phyloP scores from a whole-genome alignment of 2,329 filamentous ascomycete species.

The Trichoderma simmonsii region DNA sequence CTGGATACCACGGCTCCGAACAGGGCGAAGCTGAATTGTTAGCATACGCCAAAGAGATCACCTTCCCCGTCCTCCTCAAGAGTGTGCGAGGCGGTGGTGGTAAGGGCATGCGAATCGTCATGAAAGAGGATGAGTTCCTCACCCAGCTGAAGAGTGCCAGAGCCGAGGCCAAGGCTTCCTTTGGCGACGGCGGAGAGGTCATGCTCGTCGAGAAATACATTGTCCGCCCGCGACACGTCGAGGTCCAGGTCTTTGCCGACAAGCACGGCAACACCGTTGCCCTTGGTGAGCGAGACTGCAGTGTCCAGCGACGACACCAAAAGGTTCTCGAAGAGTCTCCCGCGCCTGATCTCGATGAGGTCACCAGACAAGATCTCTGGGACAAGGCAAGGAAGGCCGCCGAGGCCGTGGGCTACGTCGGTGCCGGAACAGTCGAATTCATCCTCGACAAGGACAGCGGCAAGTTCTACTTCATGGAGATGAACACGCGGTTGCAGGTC shows the following conservation, averaged over 20 bases:
- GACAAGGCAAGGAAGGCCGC: slow-evolving; percentile 63
- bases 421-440: slow-evolving; percentile 86
- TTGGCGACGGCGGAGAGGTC: slow-evolving; percentile 74
- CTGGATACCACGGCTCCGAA: slow-evolving; percentile 86
- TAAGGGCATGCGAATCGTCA: slow-evolving; percentile 78
- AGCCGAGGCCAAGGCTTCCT: slow-evolving; percentile 72
- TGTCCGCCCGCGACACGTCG: slow-evolving; percentile 75
- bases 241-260: slow-evolving; percentile 89
- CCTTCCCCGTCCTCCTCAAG: slow-evolving; percentile 72
- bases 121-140: slow-evolving; percentile 64
- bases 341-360: slow-evolving; percentile 63
- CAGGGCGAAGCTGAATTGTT: slow-evolving; percentile 65
- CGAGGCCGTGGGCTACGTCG: slow-evolving; percentile 80
- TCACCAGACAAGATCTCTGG: slow-evolving; percentile 60
- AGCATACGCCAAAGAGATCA: slow-evolving; percentile 66
- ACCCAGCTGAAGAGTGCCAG: slow-evolving; percentile 69
- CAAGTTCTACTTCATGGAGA: slow-evolving; percentile 79
- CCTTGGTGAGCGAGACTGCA: slow-evolving; percentile 87
- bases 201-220: slow-evolving; percentile 86
- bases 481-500: slow-evolving; percentile 88
- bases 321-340: slow-evolving; percentile 91
- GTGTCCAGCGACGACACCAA: slow-evolving; percentile 80
- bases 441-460: slow-evolving; percentile 80
- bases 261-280: slow-evolving; percentile 73
- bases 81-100: slow-evolving; percentile 78